These are phyloP conservation scores for Mortierella sp. DNA, from an alignment of 371 early-diverging fungal species.

Conservation along the genomic window DNA sequence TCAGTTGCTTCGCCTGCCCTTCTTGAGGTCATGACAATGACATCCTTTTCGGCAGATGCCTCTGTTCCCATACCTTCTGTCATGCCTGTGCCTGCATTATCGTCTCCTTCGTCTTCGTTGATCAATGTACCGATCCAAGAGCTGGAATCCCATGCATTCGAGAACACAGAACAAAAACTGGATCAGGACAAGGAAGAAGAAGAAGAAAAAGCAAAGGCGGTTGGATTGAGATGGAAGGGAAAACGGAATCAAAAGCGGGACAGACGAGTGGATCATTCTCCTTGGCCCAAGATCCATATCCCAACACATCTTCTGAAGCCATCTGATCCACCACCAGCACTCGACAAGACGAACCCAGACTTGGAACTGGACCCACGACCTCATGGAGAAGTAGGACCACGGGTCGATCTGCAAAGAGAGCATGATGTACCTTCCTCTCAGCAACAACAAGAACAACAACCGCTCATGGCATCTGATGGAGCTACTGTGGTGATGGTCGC, in stretches of 20 bases:
- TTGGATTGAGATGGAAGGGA: neutral
- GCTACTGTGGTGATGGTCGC: too few relatives aligned
- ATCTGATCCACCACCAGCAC: neutral
- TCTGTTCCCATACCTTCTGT: neutral
- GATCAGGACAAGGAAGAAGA: neutral
- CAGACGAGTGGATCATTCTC: neutral
- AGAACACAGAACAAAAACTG: too few relatives aligned
- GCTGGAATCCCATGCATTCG: too few relatives aligned
- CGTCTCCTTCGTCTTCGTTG: neutral
- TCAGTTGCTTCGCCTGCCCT: too few relatives aligned
- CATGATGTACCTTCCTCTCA: too few relatives aligned
- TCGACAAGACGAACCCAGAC: neutral
- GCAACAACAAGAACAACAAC: too few relatives aligned
- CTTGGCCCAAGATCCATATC: neutral
- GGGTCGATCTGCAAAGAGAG: too few relatives aligned
- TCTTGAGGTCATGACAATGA: too few relatives aligned
- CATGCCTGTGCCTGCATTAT: neutral
- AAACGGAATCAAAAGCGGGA: neutral
- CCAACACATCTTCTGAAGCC: conserved; percentile 3
- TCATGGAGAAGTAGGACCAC: too few relatives aligned
- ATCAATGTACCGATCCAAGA: neutral
- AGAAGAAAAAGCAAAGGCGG: neutral
- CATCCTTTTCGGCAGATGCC: too few relatives aligned
- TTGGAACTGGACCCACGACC: too few relatives aligned
- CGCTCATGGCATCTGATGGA: too few relatives aligned